Conservation (phyloP, 129 eudicot species). For the Flaveria trinervia region DNA sequence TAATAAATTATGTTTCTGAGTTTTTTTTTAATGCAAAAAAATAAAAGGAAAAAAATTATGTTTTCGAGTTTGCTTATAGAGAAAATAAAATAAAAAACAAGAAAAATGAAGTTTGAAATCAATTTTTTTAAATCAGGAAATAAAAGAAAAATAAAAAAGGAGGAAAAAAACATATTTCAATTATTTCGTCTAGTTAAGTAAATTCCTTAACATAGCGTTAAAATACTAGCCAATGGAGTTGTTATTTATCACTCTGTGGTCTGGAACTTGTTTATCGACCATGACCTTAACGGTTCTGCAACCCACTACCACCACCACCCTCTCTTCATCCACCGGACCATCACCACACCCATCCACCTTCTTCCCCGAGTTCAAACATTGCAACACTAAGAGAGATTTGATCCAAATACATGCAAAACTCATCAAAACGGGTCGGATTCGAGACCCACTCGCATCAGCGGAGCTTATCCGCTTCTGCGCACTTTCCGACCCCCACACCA, state of each 20-base stretch:
- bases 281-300: conserved; percentile 35
- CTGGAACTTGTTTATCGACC: conserved; percentile 3
- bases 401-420: conserved; percentile 48
- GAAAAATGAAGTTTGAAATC: too few relatives aligned
- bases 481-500: conserved; percentile 28
- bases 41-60: too few relatives aligned
- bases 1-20: too few relatives aligned
- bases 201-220: too few relatives aligned
- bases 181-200: too few relatives aligned
- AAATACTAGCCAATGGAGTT: too few relatives aligned
- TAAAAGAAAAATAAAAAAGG: too few relatives aligned
- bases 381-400: conserved; percentile 43
- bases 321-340: neutral
- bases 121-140: too few relatives aligned
- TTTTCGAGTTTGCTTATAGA: too few relatives aligned
- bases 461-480: conserved; percentile 44
- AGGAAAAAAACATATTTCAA: too few relatives aligned
- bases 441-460: conserved; percentile 49
- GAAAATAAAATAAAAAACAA: too few relatives aligned
- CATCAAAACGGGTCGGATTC: conserved; percentile 49
- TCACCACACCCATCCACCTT: conserved; percentile 43
- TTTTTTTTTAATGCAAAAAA: too few relatives aligned
- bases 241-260: neutral
- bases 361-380: conserved; percentile 45
- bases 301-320: conserved; percentile 16